phyloP scores from a whole-genome alignment of 139 green algal genomes.

The Coccomyxa sp. region DNA sequence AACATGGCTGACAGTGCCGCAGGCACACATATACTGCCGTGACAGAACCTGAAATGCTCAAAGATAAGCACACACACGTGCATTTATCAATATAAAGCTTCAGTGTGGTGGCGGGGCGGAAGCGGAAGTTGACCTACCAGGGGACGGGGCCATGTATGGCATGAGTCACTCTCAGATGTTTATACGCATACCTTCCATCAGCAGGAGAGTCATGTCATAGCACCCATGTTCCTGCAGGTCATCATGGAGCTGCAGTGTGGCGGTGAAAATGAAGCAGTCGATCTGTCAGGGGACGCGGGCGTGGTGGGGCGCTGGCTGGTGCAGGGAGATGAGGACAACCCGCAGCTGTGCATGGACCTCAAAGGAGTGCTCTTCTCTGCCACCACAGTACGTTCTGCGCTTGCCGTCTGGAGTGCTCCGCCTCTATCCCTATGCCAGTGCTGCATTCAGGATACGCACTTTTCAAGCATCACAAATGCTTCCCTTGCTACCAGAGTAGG shows the following conservation, averaged over 20 bases:
- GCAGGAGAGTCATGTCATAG: background rate
- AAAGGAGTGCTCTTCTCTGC: constrained; percentile 5
- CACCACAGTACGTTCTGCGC: background rate
- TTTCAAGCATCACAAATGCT: too few species aligned
- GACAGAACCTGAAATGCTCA: background rate
- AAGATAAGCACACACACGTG: background rate
- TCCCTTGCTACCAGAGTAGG: too few species aligned
- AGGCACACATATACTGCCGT: too few species aligned
- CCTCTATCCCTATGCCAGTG: too few species aligned
- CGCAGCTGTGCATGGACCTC: constrained; percentile 14
- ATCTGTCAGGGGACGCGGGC: constrained; percentile 29
- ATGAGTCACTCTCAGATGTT: background rate
- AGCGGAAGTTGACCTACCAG: too few species aligned
- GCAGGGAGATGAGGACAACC: background rate
- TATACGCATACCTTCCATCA: background rate
- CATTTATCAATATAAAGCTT: background rate
- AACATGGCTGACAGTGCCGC: too few species aligned
- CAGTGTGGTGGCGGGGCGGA: too few species aligned
- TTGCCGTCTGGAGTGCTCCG: too few species aligned
- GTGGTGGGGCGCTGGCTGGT: constrained; percentile 23
- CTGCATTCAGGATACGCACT: too few species aligned
- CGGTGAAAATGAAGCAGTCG: constrained; percentile 6
- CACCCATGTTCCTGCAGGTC: too few species aligned
- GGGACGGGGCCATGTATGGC: background rate
- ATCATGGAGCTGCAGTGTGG: constrained; percentile 22